phyloP scores from a whole-genome alignment of 345 rosid genomes.

The Nephelium lappaceum region DNA sequence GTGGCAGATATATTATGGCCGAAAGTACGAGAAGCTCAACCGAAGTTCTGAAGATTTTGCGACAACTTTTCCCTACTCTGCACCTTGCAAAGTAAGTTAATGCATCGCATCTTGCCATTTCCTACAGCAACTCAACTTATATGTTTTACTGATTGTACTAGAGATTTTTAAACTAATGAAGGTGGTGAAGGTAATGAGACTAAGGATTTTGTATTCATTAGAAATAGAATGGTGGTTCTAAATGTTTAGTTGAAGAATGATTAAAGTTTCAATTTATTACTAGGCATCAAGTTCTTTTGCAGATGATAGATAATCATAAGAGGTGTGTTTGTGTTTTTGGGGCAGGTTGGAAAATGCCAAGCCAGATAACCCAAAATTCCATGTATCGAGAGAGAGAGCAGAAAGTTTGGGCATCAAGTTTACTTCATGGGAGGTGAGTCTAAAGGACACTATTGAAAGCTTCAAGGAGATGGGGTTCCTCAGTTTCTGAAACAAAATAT shows the following conservation, averaged over 20 bases:
- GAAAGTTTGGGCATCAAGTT: slow-evolving; percentile 45
- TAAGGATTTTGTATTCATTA: background rate
- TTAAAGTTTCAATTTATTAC: background rate
- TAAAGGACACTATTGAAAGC: slow-evolving; percentile 59
- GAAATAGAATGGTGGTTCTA: no score
- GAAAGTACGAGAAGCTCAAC: background rate
- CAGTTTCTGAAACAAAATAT: background rate
- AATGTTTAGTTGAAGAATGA: background rate
- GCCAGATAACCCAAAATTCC: slow-evolving; percentile 13
- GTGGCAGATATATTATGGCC: slow-evolving; percentile 46
- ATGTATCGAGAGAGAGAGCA: slow-evolving; percentile 47
- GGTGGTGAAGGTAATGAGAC: no score
- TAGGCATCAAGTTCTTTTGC: background rate
- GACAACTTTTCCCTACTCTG: background rate
- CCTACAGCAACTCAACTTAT: no score
- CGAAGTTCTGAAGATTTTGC: slow-evolving; percentile 22
- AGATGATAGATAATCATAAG: background rate
- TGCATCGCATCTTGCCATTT: no score
- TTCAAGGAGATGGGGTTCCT: slow-evolving; percentile 45
- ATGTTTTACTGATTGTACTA: no score
- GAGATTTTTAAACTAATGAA: no score
- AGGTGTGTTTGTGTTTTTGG: no score
- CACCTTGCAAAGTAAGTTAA: slow-evolving; percentile 28
- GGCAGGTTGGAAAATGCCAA: no score
- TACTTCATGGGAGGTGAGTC: slow-evolving; percentile 48